Conservation (phyloP, 2,329 filamentous ascomycete genomes). For the Geosmithia flava region DNA sequence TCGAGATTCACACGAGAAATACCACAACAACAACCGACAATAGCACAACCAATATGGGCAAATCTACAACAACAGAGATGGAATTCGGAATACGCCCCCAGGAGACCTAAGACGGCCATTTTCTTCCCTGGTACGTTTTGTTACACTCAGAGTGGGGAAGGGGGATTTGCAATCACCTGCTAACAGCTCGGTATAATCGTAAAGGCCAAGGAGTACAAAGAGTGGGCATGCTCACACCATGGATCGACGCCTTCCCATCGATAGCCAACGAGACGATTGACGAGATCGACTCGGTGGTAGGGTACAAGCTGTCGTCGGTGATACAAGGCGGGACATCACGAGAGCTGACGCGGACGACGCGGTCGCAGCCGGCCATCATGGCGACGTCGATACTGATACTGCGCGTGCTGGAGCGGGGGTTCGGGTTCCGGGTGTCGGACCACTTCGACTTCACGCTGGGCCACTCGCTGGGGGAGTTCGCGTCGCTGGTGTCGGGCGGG, state of each 20-base stretch:
- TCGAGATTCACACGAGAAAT: not conserved
- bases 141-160: not conserved
- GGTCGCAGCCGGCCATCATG: constrained; percentile 94
- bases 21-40: not conserved
- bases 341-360: constrained; percentile 66
- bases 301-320: constrained; percentile 61
- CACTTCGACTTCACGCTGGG: constrained; percentile 75
- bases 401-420: constrained; percentile 75
- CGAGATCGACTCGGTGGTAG: constrained; percentile 70
- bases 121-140: constrained; percentile 41
- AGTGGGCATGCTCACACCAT: constrained; percentile 76
- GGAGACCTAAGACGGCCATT: constrained; percentile 38
- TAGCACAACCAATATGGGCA: not conserved
- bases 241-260: constrained; percentile 74
- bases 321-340: constrained; percentile 73
- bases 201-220: constrained; percentile 79
- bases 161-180: not conserved
- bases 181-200: not conserved
- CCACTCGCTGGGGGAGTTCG: constrained; percentile 88
- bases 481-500: constrained; percentile 74
- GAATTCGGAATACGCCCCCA: constrained; percentile 16
- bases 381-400: constrained; percentile 84
- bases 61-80: constrained; percentile 3
- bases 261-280: constrained; percentile 69
- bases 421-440: constrained; percentile 58